Evolutionary conservation across 1,284 basidiomycete species (phyloP), one percentile per base, ranked within the genome.

Genomic region (Puccinia horiana): DNA sequence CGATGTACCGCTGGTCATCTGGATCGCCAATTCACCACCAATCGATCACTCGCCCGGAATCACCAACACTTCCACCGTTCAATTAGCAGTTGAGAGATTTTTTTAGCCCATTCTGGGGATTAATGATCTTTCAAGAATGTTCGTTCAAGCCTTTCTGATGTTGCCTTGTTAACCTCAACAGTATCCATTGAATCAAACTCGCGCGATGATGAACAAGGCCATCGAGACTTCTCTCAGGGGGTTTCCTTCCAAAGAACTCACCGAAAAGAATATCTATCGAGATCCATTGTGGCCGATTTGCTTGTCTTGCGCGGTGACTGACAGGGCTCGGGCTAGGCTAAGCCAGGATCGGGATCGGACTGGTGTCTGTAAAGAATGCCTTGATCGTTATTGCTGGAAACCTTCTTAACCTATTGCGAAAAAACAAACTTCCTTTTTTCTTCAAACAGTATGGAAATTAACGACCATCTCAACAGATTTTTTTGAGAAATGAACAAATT

Each of bases 201-300:
- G 49, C 23, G 78, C 69, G 1, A 81, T 81, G 52, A 56, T 81
- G 78, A 61, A 81, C 47, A 44, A 81, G 52, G 67, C 69, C 32
- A 42, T 47, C 35, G 49, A 58, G 2, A 70, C 58, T 23, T 52
- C 67, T 32, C 52, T 54, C 16, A 81, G 78, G 42, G 78, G 78
- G 26, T 81, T 81, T 49, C 78, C 78, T 37, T 72, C 78, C 14
- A 2, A 42, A n/a, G 37, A 42, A 4, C 11, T 72, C n/a, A 40
- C 61, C 40, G 14, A 52, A 40, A 61, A 73, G 32, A 47, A 67
- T 11, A 20, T 29, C 23, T 79, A 35, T n/a, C 44, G 72, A 58
- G 78, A 81, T 73, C 69, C 78, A 42, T 44, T 81, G 42, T 81
- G 78, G 78, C 67, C 69, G 29, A 52, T 56, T 52, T 81, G 78